A percentile compares a stretch with the other conserved stretches of the same genome.
Evolutionary conservation across 2,329 filamentous ascomycete genomes (phyloP).

Genomic region (Aureobasidium lini): DNA sequence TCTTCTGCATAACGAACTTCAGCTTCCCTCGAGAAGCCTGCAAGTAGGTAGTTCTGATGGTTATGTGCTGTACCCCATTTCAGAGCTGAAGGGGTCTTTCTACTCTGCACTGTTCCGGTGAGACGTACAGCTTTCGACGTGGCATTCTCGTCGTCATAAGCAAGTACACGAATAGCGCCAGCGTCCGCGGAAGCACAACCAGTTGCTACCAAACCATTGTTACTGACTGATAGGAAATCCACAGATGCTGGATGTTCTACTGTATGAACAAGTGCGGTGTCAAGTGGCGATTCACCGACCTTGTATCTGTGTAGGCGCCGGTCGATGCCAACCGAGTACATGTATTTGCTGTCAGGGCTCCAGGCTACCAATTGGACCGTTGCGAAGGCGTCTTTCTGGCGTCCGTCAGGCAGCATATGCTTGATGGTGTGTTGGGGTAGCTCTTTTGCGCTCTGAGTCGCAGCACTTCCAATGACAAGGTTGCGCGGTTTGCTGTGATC

Average conservation of each 20-base stretch:
- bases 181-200: slow-evolving; percentile 28
- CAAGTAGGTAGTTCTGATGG: slow-evolving; percentile 42
- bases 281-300: background rate
- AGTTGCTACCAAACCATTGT: slow-evolving; percentile 39
- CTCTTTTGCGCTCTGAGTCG: slow-evolving; percentile 39
- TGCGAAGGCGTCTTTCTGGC: slow-evolving; percentile 48
- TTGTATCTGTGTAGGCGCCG: slow-evolving; percentile 12
- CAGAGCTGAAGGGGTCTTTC: slow-evolving; percentile 35
- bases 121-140: slow-evolving; percentile 6
- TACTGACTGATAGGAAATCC: slow-evolving; percentile 43
- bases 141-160: slow-evolving; percentile 5
- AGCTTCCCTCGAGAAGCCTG: slow-evolving; percentile 42
- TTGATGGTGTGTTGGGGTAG: slow-evolving; percentile 46
- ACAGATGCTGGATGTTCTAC: slow-evolving; percentile 42
- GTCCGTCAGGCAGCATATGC: slow-evolving; percentile 36
- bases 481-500: slow-evolving; percentile 55
- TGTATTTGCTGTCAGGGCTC: slow-evolving; percentile 34
- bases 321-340: slow-evolving; percentile 34
- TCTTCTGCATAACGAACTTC: slow-evolving; percentile 21
- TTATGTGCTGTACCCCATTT: slow-evolving; percentile 38
- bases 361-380: slow-evolving; percentile 51
- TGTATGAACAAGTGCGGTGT: background rate
- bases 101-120: background rate
- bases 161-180: slow-evolving; percentile 28
- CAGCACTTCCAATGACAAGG: slow-evolving; percentile 45